Base-by-base conservation (phyloP, 805 yeast species). In the Barnettozyma sucrosica region DNA sequence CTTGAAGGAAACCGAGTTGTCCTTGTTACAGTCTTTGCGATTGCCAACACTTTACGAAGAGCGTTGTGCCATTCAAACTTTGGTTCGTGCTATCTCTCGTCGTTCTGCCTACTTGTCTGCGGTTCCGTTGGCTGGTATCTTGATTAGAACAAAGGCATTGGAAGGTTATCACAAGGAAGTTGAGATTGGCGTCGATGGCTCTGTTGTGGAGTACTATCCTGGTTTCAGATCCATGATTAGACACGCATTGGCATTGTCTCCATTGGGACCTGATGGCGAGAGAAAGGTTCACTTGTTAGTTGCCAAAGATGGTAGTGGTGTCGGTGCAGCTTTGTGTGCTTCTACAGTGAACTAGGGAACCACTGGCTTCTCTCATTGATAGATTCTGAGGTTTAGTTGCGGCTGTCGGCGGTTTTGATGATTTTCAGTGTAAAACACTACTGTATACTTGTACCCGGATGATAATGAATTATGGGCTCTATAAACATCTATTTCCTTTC, bases 221-320 rank as follows among this genome's bases (percentile, higher is more conserved):
- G 90, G 92, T 23, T 92, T 85, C 69, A 81, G 84, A 68, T 77
- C 83, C 11, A 78, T 79, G 76, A 70, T 92, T 53, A 79, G 92
- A 62, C 89, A 86, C 53, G 96, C 96, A 0, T 68, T 90, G 52
- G 72, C 81, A 0, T 62, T 77, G 52, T 77, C 87, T 38, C 80
- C 83, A 54, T 75, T 90, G 38, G 90, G 90, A 48, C 73, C 84
- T 39, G 84, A 85, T 41, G 80, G 83, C 50, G 88, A 81, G 57
- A 80, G 88, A 66, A 81, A 86, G 59, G 71, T 89, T 41, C 84
- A 81, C 56, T 70, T 92, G 51, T 81, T 81, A 53, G 82, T 90
- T 55, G 93, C 97, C 26, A 87, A 88, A 65, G 98, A 93, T 62
- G 98, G 98, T 41, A 84, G 95, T 48, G 96, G 97, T 51, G 96